Evolutionary conservation across 129 eudicot genomes (phyloP), one percentile per base, ranked within the genome.

Genomic region (Smallanthus sonchifolius): DNA sequence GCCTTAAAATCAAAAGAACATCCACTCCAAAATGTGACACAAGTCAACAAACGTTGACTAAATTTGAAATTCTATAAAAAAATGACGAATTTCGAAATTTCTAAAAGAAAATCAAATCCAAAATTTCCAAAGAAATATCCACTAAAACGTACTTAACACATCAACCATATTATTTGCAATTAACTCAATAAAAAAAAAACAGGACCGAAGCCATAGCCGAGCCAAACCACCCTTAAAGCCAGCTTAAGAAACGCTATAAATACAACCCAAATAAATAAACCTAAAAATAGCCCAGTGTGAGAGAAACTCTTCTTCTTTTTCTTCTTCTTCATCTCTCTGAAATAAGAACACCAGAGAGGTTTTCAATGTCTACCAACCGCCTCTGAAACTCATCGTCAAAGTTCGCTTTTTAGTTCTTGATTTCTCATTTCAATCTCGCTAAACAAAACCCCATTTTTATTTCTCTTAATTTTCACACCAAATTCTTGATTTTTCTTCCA

Each of bases 301-400:
- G 77, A 61, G 65, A 30, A 35, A 40, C 28, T 30, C 56, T 56
- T 70, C 75, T 19, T 34, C 75, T 74, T 19, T 78, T 44, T 39
- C 57, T 40, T 2, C 40, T 48, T 64, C 56, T 43, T 36, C 28
- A 5, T 73, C 55, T 59, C 63, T 70, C 73, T 73, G 48, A 74
- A 56, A 56, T 47, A 35, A 65, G 45, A 69, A 40, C 34, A 65
- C 45, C 83, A 67, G 56, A 36, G 76, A 80, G 65, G 75, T 47
- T 57, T 81, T 84, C 86, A 91, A 86, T 87, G 88, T 84, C 85
- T 83, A 88, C 86, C 89, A 85, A 84, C 89, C 81, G 48, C 82
- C 81, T 77, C 86, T 81, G 74, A 80, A 55, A 14, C 80, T 67
- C 44, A 43, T 67, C 55, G 24, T 42, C 49, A 76, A 76, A 54